Base-by-base conservation (phyloP, 2,329 filamentous ascomycete genomes). In the Madurella mycetomatis region DNA sequence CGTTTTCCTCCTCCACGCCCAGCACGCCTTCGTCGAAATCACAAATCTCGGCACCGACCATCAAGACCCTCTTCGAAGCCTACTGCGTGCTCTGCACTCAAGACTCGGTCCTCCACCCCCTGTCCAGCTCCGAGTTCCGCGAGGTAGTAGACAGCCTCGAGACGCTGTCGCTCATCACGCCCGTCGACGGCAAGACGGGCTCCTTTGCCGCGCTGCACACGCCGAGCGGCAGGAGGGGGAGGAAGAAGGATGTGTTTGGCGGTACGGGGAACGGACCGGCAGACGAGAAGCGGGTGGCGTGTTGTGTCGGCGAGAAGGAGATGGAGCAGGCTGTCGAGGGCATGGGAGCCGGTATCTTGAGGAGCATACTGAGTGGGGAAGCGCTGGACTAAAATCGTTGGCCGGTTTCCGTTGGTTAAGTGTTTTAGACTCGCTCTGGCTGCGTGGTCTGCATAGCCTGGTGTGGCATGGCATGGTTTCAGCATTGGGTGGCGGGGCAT, bases 131-230 rank as follows among this genome's bases (percentile, higher is more conserved):
- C 5, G 94, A 99, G 70, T 99, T 99, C 70, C 84, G 91, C 54
- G 94, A 99, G 70, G 92, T 99, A 5, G 79, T 96, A 17, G 85
- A 87, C 37, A 95, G 90, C 63, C 73, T 99, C 49, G 94, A 99
- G 74, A 94, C 92, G 0, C 74, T 96, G 45, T 92, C 90, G 1
- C 75, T 97, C 18, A 79, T 96, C 5, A 86, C 69, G 71, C 86
- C 72, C 65, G 88, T 73, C 67, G 90, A 80, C 74, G 88, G 75
- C 63, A 90, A 81, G 75, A 86, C 76, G 47, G 88, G 83, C 44
- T 88, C 80, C 60, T 85, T 88, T 66, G 72, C 81, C 42, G 53
- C 47, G 11, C 47, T 53, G 25, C 42, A 83, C 85, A 58, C 89
- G 13, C 30, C 19, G 2, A 39, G 17, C 1, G 88, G 86, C 61